Evolutionary conservation across 2,329 filamentous ascomycete genomes (phyloP).

Genomic region (Tolypocladium amazonense): DNA sequence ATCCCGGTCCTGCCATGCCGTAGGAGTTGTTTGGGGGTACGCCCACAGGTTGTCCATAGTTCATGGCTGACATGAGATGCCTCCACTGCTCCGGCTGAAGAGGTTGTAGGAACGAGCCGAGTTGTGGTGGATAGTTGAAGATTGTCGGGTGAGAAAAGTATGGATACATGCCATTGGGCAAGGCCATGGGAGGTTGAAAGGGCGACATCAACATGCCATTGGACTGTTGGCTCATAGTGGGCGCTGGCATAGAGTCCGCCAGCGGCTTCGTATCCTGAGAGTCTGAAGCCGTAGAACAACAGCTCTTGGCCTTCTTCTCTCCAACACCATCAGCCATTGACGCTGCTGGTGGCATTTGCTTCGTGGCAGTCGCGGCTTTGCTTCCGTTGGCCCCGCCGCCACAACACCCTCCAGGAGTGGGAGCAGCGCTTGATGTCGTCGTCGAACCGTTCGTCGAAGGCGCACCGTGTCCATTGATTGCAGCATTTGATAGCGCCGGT

Average conservation of each 20-base stretch:
- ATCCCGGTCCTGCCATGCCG: conserved; percentile 10
- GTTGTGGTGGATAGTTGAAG: conserved; percentile 42
- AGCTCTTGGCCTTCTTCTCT: conserved; percentile 14
- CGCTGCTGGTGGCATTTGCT: conserved; percentile 5
- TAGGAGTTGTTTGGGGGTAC: conserved; percentile 12
- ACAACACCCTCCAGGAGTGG: conserved; percentile 10
- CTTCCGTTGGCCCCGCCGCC: conserved; percentile 8
- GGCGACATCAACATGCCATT: conserved; percentile 23
- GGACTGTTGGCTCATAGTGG: conserved; percentile 8
- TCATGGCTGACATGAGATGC: conserved; percentile 31
- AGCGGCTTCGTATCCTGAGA: conserved; percentile 11
- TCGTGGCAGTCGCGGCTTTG: conserved; percentile 1
- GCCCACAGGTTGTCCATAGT: conserved; percentile 22
- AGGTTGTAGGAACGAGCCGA: conserved; percentile 44
- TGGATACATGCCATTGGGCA: conserved; percentile 27
- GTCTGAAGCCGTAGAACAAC: conserved; percentile 16
- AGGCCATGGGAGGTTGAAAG: conserved; percentile 22
- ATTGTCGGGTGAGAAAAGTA: conserved; percentile 33
- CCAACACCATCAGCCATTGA: conserved; percentile 7
- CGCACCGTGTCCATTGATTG: conserved; percentile 9
- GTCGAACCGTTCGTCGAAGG: conserved; percentile 10
- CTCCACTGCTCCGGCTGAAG: conserved; percentile 44
- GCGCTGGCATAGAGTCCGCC: conserved; percentile 8
- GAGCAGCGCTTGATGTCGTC: neutral
- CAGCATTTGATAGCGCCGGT: conserved; percentile 6